These are phyloP conservation scores for Blastocystis sp. DNA, from an alignment of 352 stramenopile genomes.

Conservation along the genomic window DNA sequence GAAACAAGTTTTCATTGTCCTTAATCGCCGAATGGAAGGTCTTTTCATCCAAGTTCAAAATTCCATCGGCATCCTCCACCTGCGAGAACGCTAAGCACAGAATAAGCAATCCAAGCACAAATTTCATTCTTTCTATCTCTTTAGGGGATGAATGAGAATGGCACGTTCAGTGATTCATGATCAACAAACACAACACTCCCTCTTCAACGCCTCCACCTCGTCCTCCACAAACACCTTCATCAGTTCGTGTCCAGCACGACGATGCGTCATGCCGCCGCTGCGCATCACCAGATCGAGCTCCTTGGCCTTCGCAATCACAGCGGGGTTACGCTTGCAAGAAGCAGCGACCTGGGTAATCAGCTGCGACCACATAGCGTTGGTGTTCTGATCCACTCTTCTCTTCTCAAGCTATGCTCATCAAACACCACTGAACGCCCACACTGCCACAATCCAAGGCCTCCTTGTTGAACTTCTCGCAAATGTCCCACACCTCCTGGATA, in stretches of 20 bases:
- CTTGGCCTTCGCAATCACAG: slow-evolving; percentile 59
- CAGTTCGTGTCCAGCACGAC: slow-evolving; percentile 69
- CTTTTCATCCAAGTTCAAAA: slow-evolving; percentile 29
- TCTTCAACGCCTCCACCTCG: slow-evolving; percentile 10
- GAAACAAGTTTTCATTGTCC: slow-evolving; percentile 24
- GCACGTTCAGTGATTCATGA: slow-evolving; percentile 49
- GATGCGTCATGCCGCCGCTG: slow-evolving; percentile 69
- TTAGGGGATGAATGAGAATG: slow-evolving; percentile 13
- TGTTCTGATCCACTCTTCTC: slow-evolving; percentile 69
- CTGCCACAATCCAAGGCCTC: slow-evolving; percentile 67
- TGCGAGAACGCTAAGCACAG: slow-evolving; percentile 29
- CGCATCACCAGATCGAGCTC: slow-evolving; percentile 68
- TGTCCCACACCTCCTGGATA: slow-evolving; percentile 71
- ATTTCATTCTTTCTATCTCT: slow-evolving; percentile 16
- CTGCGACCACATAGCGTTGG: slow-evolving; percentile 71
- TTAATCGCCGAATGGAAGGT: slow-evolving; percentile 37
- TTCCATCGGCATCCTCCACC: slow-evolving; percentile 36
- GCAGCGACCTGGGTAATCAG: slow-evolving; percentile 71
- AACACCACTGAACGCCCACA: slow-evolving; percentile 27
- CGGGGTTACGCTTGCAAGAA: slow-evolving; percentile 66
- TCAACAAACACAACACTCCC: slow-evolving; percentile 24
- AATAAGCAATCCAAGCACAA: slow-evolving; percentile 9
- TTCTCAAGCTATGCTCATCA: slow-evolving; percentile 49
- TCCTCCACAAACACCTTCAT: slow-evolving; percentile 64
- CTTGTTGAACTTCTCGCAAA: slow-evolving; percentile 70